Evolutionary conservation across 768 basidiomycete species (phyloP), one percentile per base, ranked within the genome.

Genomic region (Xerocomellus chrysenteron): DNA sequence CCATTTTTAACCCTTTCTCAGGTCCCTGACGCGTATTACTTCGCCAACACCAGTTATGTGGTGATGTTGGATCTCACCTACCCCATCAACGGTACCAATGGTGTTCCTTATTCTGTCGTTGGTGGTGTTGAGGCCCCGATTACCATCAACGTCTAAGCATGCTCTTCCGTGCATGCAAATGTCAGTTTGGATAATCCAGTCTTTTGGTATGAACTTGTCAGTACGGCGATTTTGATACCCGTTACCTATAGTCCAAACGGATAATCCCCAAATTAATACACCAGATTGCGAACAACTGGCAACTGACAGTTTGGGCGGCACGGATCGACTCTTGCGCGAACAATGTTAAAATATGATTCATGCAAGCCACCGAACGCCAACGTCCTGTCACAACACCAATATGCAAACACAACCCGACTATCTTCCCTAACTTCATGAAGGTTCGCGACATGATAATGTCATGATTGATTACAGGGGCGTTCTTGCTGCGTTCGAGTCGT

Each of bases 11-110:
- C 33, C 14, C 2, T 49, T 44, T 43, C 35, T 13, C n/a, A 70
- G 68, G 50, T 72, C 28, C 68, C 68, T 19, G 50, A 48, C 10
- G 69, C 68, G 16, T 14, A 45, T 41, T 72, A 70, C 54, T 58
- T 61, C 33, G 36, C 59, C 26, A 56, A 58, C 47, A 1, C 65
- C 6, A n/a, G 51, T 30, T 71, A 71, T 47, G 58, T n/a, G 28
- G 66, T 72, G 21, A 48, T 56, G 2, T 49, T 70, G 40, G 66
- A 68, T 0, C 64, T 54, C 10, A 72, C 66, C 16, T 70, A 56
- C 48, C 46, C 68, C 14, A 1, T 52, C 50, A 54, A 54, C 10
- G 70, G 68, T 9, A 28, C 61, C 21, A 55, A 61, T 30, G 68
- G 69, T 19, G 49, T 26, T 2, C 50, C 50, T 19, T 69, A 65